phyloP scores from a whole-genome alignment of 768 basidiomycete species.

The Pisolithus orientalis region DNA sequence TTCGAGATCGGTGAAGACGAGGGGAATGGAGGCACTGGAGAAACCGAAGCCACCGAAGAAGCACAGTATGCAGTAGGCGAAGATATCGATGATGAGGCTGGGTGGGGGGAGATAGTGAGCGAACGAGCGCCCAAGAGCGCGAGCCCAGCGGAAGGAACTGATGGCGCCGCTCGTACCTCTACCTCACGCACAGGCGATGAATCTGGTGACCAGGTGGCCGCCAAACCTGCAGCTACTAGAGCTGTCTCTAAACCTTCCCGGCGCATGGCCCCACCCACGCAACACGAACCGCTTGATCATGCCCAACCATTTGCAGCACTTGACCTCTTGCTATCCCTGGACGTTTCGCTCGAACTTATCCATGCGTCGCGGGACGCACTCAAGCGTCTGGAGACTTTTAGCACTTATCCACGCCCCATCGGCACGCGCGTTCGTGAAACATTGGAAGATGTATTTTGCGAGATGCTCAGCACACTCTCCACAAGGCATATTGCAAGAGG shows the following conservation, averaged over 20 bases:
- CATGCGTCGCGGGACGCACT: conserved; percentile 88
- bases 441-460: conserved; percentile 88
- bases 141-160: background rate
- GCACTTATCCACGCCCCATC: conserved; percentile 78
- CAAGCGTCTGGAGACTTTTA: conserved; percentile 89
- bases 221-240: background rate
- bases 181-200: background rate
- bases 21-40: conserved; percentile 12
- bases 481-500: conserved; percentile 77
- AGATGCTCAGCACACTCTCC: conserved; percentile 71
- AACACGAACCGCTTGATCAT: background rate
- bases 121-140: background rate
- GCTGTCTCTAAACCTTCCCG: background rate
- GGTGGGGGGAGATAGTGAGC: conserved; percentile 18
- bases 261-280: background rate
- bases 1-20: conserved; percentile 47
- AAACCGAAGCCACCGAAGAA: conserved; percentile 13
- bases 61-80: background rate
- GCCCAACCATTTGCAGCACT: conserved; percentile 37
- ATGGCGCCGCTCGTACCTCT: background rate
- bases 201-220: background rate
- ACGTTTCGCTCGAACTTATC: conserved; percentile 85
- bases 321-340: conserved; percentile 87
- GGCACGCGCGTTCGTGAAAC: conserved; percentile 87
- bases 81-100: conserved; percentile 13